Evolutionary conservation across 2,329 filamentous ascomycete genomes (phyloP), one percentile per base, ranked within the genome.

Genomic region (Paracamarosporium sp.): DNA sequence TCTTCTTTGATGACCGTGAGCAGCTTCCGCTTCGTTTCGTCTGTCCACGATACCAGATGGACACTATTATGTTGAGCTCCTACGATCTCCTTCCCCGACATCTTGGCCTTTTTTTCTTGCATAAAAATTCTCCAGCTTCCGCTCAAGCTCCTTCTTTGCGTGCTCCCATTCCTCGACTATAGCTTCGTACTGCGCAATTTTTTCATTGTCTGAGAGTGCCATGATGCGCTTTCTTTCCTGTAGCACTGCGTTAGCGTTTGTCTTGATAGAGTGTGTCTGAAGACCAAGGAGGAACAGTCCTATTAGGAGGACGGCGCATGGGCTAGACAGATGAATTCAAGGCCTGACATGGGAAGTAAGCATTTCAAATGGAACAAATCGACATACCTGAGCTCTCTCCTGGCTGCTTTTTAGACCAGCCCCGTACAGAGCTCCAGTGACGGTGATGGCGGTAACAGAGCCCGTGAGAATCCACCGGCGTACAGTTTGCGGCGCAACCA

Each of bases 361-460:
- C 20, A 5, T n/a, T 40, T 62, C 35, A 43, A n/a, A 28, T 33
- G 31, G 6, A 7, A 45, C 4, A 9, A 24, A 24, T 15, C 7
- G 7, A 63, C 72, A 41, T 74, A 87, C 86, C 78, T 86, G 72
- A 53, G 79, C 78, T 35, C 77, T 71, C 48, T 88, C 82, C 60
- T 81, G 77, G 30, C 80, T 73, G 3, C 79, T 82, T 70, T 87
- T 88, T 58, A 88, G 62, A 6, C 82, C 81, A 20, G 87, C 86
- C 24, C 87, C 87, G 64, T 87, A 88, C 60, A 84, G 79, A 5
- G 85, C 80, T 50, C 86, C 86, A 1, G 81, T 81, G 6, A 83
- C 82, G 1, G 85, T 87, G 45, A 87, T 81, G 15, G 83, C 80
- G 9, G 83, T 80, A 17, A 88, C 80, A 3, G 82, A 80, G 33